Evolutionary conservation across 2,329 filamentous ascomycete genomes (phyloP), one percentile per base, ranked within the genome.

Genomic region (Fusarium metavorans): DNA sequence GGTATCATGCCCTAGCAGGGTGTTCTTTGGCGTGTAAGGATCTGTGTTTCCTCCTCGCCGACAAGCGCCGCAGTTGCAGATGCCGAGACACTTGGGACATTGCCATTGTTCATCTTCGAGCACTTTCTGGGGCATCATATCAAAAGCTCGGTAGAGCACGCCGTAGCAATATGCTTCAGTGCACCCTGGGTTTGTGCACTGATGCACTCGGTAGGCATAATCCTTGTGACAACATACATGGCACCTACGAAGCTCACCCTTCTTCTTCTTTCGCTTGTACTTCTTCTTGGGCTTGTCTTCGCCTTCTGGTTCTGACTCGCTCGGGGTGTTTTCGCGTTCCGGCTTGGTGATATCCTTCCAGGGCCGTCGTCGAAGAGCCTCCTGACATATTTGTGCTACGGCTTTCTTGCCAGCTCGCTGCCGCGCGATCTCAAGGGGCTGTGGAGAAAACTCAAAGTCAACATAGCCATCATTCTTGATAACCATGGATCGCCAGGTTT

Each of bases 371-470:
- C 90, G 91, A 18, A 98, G 85, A 77, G 98, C 94, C 75, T 97
- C 94, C 81, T 98, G 96, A 81, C 95, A 98, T n/a, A 98, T 92
- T 77, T 98, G 93, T 6, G 96, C 96, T 9, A 97, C 87, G 0
- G 95, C 93, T 80, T 95, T 97, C 81, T 92, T 95, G 18, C 89
- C 90, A 8, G 90, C 84, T 56, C 88, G 89, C 74, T 90, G 89
- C 37, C 92, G 88, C 60, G 94, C 94, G 63, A 94, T 87, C 68
- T 92, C 88, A 3, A 98, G 87, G 0, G 93, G 89, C 43, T 92
- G 87, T 1, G 94, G 94, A 0, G 92, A 95, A 68, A 85, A 86
- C 13, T 92, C 85, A 4, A 90, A 87, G 67, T 92, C 91, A 23
- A 92, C 86, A 61, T 89, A 92, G 45, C 92, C 91, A 74, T 94